Conservation (phyloP, 345 rosid genomes). For the Lepidium sativum region DNA sequence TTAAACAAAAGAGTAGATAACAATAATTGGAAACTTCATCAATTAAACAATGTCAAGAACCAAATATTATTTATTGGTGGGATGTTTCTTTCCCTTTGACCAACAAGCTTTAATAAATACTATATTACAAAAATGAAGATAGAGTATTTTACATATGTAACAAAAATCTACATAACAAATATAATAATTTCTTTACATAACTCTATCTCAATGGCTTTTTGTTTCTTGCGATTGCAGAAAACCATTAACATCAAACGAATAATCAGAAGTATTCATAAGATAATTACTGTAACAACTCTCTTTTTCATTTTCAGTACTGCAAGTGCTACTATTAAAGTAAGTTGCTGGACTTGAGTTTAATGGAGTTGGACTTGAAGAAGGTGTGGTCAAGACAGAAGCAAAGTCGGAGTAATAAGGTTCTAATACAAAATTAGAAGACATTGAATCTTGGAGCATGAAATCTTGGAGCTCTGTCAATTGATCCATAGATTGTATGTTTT, state of each 20-base stretch:
- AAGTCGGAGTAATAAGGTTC: conserved; percentile 33
- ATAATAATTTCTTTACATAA: not conserved
- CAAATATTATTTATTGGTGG: conserved; percentile 4
- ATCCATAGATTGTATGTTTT: conserved; percentile 30
- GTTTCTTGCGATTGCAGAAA: conserved; percentile 31
- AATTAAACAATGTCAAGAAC: conserved; percentile 5
- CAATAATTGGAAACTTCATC: conserved; percentile 23
- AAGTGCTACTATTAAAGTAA: conserved; percentile 32
- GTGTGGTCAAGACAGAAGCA: conserved; percentile 40
- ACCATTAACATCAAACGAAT: conserved; percentile 35
- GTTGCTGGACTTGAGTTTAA: conserved; percentile 44
- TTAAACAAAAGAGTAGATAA: conserved; percentile 15
- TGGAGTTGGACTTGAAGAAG: conserved; percentile 45
- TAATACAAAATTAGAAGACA: not conserved
- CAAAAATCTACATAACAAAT: not conserved
- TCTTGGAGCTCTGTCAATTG: not conserved
- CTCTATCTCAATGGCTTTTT: conserved; percentile 7
- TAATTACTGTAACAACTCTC: conserved; percentile 39
- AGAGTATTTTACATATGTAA: conserved; percentile 10
- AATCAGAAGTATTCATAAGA: conserved; percentile 23
- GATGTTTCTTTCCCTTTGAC: conserved; percentile 17
- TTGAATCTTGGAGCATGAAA: conserved; percentile 3
- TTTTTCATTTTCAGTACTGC: conserved; percentile 54
- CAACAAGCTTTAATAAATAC: not conserved
- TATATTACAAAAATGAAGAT: not conserved